These are phyloP conservation scores for Coelastrella sp. DNA, from an alignment of 139 green algal species.

Conservation along the genomic window DNA sequence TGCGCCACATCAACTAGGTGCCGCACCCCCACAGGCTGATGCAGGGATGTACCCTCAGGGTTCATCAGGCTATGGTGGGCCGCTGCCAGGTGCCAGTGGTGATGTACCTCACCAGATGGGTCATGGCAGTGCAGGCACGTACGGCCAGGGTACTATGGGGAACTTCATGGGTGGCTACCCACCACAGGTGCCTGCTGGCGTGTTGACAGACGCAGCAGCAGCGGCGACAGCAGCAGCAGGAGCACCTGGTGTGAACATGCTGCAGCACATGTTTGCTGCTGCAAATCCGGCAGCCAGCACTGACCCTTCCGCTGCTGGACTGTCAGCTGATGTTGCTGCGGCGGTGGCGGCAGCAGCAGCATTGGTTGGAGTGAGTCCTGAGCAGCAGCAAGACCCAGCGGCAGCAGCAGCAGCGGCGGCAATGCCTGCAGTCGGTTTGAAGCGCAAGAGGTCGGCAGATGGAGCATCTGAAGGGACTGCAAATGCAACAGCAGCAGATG, in stretches of 20 bases:
- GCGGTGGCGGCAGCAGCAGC: conserved; percentile 25
- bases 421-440: background rate
- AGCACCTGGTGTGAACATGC: background rate
- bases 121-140: too few relatives aligned
- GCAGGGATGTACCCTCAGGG: background rate
- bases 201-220: background rate
- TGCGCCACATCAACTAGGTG: background rate
- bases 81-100: background rate
- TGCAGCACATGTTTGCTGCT: too few relatives aligned
- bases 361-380: background rate
- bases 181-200: background rate
- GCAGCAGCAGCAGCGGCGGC: background rate
- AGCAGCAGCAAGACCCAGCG: background rate
- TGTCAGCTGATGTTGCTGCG: conserved; percentile 5
- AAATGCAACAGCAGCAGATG: background rate
- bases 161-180: too few relatives aligned
- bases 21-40: background rate
- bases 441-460: background rate
- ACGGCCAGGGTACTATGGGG: too few relatives aligned
- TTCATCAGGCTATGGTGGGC: too few relatives aligned
- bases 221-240: conserved; percentile 5
- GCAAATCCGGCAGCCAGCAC: too few relatives aligned
- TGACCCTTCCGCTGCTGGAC: background rate
- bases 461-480: background rate
- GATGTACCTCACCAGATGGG: background rate